Conservation (phyloP, 805 yeast genomes). For the Scheffersomyces spartinae region DNA sequence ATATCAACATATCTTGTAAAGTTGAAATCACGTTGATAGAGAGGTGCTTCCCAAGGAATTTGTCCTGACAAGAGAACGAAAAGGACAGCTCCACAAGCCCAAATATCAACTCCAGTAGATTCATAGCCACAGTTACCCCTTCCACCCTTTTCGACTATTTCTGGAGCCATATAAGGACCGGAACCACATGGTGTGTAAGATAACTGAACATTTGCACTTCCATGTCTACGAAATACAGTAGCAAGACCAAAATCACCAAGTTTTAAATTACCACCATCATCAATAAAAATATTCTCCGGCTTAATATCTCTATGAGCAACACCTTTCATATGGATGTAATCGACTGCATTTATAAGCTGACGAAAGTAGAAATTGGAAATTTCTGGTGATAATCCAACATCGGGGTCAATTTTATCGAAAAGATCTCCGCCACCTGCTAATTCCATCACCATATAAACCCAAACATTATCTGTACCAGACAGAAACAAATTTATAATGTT, state of each 20-base stretch:
- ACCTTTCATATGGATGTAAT: slow-evolving; percentile 49
- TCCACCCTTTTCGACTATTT: slow-evolving; percentile 33
- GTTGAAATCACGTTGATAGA: slow-evolving; percentile 33
- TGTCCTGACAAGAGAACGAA: slow-evolving; percentile 55
- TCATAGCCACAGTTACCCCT: too few relatives aligned
- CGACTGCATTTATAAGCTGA: slow-evolving; percentile 52
- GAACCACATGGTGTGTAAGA: slow-evolving; percentile 54
- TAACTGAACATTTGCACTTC: too few relatives aligned
- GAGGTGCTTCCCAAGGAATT: slow-evolving; percentile 66
- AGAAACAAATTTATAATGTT: slow-evolving; percentile 47
- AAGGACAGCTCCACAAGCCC: slow-evolving; percentile 60
- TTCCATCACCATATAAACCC: slow-evolving; percentile 60
- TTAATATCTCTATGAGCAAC: slow-evolving; percentile 61
- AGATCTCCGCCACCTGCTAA: slow-evolving; percentile 66
- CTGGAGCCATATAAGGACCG: slow-evolving; percentile 76
- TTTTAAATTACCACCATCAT: slow-evolving; percentile 52
- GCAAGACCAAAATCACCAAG: slow-evolving; percentile 76
- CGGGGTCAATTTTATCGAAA: slow-evolving; percentile 72
- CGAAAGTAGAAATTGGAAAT: slow-evolving; percentile 59
- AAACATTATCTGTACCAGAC: slow-evolving; percentile 41
- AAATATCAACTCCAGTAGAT: slow-evolving; percentile 47
- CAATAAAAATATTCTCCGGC: slow-evolving; percentile 59
- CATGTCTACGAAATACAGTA: slow-evolving; percentile 37
- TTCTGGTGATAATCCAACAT: slow-evolving; percentile 53
- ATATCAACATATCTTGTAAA: slow-evolving; percentile 27